A percentile compares a stretch with the other conserved stretches of the same genome.
Evolutionary conservation across 1,139 yeast species (phyloP).

Genomic region (Suhomyces ambrosiae): DNA sequence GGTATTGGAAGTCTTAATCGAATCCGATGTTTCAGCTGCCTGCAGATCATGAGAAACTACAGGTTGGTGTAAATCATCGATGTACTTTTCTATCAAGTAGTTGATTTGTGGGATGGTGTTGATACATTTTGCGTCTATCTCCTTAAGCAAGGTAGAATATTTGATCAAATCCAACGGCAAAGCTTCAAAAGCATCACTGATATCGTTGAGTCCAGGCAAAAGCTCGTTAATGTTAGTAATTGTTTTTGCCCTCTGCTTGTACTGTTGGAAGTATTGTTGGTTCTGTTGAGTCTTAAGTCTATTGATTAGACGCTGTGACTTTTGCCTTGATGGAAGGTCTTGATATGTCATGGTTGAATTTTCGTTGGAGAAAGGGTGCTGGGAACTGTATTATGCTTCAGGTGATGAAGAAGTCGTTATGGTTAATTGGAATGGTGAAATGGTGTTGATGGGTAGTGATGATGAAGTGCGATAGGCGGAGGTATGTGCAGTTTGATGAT

Average conservation of each 20-base stretch:
- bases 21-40: conserved; percentile 3
- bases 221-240: conserved; percentile 47
- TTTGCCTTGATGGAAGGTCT: conserved; percentile 50
- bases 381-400: background rate
- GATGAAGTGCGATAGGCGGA: background rate
- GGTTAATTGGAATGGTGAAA: background rate
- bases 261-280: conserved; percentile 36
- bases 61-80: conserved; percentile 41
- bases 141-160: conserved; percentile 85
- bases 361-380: background rate
- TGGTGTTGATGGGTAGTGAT: background rate
- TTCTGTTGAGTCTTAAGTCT: conserved; percentile 31
- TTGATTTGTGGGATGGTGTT: conserved; percentile 70
- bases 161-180: conserved; percentile 82
- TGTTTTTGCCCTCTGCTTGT: conserved; percentile 36
- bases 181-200: conserved; percentile 89
- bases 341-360: conserved; percentile 28
- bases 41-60: too few species aligned
- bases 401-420: too few species aligned
- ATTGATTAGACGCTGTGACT: conserved; percentile 49
- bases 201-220: conserved; percentile 87
- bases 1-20: background rate
- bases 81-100: conserved; percentile 56
- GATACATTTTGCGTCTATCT: conserved; percentile 92
- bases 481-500: too few species aligned